Base-by-base conservation (phyloP, 371 early-diverging fungal species). In the Mucor circinelloides region DNA sequence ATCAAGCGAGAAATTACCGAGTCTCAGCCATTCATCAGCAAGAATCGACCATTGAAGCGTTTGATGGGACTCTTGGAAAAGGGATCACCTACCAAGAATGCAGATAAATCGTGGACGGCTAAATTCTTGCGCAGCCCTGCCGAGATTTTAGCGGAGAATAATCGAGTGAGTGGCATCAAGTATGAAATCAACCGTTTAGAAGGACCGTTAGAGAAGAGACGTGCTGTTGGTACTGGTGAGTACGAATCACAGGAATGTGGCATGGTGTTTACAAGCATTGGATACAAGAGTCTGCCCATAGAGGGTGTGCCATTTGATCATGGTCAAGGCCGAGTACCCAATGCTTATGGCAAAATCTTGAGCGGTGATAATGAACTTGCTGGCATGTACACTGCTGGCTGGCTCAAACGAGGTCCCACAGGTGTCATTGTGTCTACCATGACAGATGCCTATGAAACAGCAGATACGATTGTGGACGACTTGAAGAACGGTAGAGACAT, bases 371-470 rank as follows among this genome's bases (percentile, higher is more conserved):
- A 72, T n/a, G 80, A 84, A 56, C 71, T 85, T 2, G 85, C 87
- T 6, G 91, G 93, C 0, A 67, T 94, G 59, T 97, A 97, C 65
- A 93, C 91, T 0, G 77, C 97, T 3, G 98, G 98, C 0, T 99
- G 99, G 99, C 70, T 95, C 25, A 99, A 98, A 73, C 89, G 93
- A 17, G 98, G 99, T 0, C 96, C 98, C 17, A 87, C 87, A 0
- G 99, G 99, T 6, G 96, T 96, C 21, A 94, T 99, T 69, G 97
- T 95, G 0, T 85, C 95, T 0, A 99, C 99, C 15, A 95, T 97
- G 95, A 85, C 88, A 31, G 95, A 97, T 73, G 95, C 96, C 0
- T 91, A 90, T 66, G 93, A 96, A 67, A 99, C 97, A 0, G 96
- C 94, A 2, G 91, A 91, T 28, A 79, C 87, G 0, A 79, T 96